These are phyloP conservation scores for Hygrocybe punicea DNA, from an alignment of 768 basidiomycete species.

Conservation along the genomic window DNA sequence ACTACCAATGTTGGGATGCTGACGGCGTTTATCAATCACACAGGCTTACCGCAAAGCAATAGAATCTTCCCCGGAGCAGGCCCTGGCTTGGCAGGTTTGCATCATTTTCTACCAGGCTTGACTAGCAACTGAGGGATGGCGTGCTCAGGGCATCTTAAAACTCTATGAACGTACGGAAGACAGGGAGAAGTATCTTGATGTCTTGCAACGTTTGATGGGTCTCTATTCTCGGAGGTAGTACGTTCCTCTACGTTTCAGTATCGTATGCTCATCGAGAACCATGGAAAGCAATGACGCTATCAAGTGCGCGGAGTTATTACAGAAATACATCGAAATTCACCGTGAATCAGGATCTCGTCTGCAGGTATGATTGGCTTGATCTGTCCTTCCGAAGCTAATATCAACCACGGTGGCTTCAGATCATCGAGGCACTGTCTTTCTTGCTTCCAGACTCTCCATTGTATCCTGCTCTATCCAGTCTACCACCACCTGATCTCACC, in stretches of 20 bases:
- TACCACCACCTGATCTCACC: conserved; percentile 76
- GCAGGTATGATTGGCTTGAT: conserved; percentile 47
- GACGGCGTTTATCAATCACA: conserved; percentile 13
- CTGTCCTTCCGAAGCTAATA: neutral
- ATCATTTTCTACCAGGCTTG: neutral
- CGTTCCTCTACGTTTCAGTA: conserved; percentile 16
- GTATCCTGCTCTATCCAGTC: conserved; percentile 55
- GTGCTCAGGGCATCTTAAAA: conserved; percentile 62
- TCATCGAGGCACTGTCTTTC: conserved; percentile 61
- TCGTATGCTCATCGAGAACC: neutral
- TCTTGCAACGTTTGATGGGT: conserved; percentile 54
- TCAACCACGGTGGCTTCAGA: conserved; percentile 36
- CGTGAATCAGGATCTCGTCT: conserved; percentile 56
- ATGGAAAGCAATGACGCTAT: conserved; percentile 59
- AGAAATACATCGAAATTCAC: conserved; percentile 67
- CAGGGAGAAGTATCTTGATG: conserved; percentile 56
- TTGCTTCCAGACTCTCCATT: conserved; percentile 73
- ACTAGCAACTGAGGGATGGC: neutral
- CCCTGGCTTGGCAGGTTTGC: conserved; percentile 81
- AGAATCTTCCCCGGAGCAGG: conserved; percentile 59
- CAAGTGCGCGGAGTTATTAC: conserved; percentile 79
- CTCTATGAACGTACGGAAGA: conserved; percentile 63
- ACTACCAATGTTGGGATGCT: neutral
- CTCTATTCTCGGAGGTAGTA: conserved; percentile 66
- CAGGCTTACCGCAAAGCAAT: conserved; percentile 82